phyloP scores from a whole-genome alignment of 208 protist genomes.

The Tetramitus jugosus region DNA sequence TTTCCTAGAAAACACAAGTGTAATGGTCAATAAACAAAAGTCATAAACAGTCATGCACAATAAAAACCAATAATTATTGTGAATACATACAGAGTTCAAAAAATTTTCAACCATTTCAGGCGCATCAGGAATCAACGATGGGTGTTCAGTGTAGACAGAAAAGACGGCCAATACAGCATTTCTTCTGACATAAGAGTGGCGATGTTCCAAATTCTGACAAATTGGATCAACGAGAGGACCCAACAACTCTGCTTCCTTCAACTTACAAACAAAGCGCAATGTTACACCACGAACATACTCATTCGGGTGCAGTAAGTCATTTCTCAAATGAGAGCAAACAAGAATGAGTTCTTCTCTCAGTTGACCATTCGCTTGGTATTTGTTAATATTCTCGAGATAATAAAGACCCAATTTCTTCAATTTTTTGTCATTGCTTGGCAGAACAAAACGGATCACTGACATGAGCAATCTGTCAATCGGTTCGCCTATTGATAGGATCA shows the following conservation, averaged over 20 bases:
- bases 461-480: constrained; percentile 90
- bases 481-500: constrained; percentile 87
- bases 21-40: too few relatives aligned
- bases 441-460: constrained; percentile 89
- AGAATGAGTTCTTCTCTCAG: constrained; percentile 94
- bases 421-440: constrained; percentile 62
- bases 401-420: constrained; percentile 95
- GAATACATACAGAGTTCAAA: constrained; percentile 57
- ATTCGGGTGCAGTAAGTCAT: constrained; percentile 93
- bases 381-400: constrained; percentile 95
- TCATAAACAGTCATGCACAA: too few relatives aligned
- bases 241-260: constrained; percentile 89
- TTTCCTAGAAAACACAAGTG: too few relatives aligned
- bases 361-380: constrained; percentile 81
- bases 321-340: constrained; percentile 79
- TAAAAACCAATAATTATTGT: too few relatives aligned
- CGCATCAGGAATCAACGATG: constrained; percentile 89
- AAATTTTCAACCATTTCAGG: constrained; percentile 87
- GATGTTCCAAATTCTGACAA: constrained; percentile 80
- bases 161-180: constrained; percentile 93
- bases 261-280: constrained; percentile 92
- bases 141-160: constrained; percentile 80
- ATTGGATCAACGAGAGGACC: constrained; percentile 90
- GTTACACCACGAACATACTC: constrained; percentile 94
- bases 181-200: constrained; percentile 88